Evolutionary conservation across 2,329 filamentous ascomycete species (phyloP).

Genomic region (Epichloe gansuensis): DNA sequence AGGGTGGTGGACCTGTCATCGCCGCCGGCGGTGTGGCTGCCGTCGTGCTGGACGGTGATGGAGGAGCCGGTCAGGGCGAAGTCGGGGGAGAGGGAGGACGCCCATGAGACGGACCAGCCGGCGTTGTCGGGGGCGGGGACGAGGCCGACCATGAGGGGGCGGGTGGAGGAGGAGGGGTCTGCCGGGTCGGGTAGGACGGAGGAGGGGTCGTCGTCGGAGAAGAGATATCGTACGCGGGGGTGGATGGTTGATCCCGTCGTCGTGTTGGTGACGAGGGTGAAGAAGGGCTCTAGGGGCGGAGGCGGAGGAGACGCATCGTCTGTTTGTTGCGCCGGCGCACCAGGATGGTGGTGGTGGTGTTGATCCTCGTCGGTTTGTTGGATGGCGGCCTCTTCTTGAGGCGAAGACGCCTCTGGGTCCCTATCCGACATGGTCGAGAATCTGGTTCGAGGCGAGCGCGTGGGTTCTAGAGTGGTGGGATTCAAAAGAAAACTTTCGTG

Average conservation of each 20-base stretch:
- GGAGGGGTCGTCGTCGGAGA: constrained; percentile 79
- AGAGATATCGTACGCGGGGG: constrained; percentile 82
- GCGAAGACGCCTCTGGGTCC: not conserved
- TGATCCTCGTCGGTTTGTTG: not conserved
- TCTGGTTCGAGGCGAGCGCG: no score
- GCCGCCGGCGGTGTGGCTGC: constrained; percentile 15
- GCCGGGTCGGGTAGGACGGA: constrained; percentile 56
- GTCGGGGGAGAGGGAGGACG: constrained; percentile 58
- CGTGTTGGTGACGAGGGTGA: constrained; percentile 69
- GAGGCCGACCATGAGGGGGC: constrained; percentile 45
- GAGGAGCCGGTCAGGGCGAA: constrained; percentile 49
- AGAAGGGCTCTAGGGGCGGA: constrained; percentile 60
- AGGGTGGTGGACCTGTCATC: constrained; percentile 18
- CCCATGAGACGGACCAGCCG: constrained; percentile 47
- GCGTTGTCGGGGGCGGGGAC: constrained; percentile 25
- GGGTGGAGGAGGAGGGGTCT: constrained; percentile 24
- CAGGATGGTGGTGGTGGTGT: not conserved
- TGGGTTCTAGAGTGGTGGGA: no score
- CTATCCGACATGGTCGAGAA: not conserved
- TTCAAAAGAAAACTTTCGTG: no score
- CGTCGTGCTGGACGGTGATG: constrained; percentile 28
- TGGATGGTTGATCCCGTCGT: constrained; percentile 65
- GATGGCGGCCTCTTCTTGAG: not conserved
- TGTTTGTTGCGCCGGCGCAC: not conserved
- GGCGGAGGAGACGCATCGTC: constrained; percentile 1